A percentile compares a stretch with the other conserved stretches of the same genome.
phyloP scores from a whole-genome alignment of 345 rosid genomes.

The Dimocarpus longan region DNA sequence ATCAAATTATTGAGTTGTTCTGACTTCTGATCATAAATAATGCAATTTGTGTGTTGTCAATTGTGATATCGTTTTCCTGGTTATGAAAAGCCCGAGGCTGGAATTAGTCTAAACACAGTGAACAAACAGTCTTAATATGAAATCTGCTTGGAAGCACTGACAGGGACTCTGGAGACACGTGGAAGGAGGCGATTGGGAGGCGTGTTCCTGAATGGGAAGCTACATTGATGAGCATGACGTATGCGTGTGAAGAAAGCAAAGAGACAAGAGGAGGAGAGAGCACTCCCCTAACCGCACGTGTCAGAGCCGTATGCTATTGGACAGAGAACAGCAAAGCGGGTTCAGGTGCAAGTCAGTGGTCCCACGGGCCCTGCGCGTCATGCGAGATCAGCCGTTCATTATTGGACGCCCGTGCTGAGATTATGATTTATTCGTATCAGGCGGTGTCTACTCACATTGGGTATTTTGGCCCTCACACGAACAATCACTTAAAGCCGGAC shows the following conservation, averaged over 20 bases:
- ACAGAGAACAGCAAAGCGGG: not conserved
- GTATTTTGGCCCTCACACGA: not conserved
- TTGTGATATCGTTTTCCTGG: not conserved
- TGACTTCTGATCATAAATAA: too few species aligned
- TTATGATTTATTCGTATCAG: not conserved
- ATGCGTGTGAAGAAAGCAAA: conserved; percentile 19
- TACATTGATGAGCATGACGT: conserved; percentile 16
- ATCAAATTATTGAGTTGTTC: not conserved
- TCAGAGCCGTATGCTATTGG: conserved; percentile 11
- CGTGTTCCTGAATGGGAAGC: conserved; percentile 5
- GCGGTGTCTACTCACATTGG: conserved; percentile 16
- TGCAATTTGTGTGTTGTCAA: too few species aligned
- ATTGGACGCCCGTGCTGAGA: conserved; percentile 11
- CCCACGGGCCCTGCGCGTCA: conserved; percentile 21
- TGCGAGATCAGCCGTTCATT: conserved; percentile 24
- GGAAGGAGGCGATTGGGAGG: not conserved
- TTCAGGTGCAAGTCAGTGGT: conserved; percentile 33
- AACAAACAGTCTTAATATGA: not conserved
- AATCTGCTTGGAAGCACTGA: not conserved
- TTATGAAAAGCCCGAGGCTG: not conserved
- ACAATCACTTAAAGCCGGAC: not conserved
- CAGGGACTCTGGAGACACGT: not conserved
- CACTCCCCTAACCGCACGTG: conserved; percentile 22
- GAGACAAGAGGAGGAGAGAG: not conserved
- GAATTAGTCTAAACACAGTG: not conserved